A percentile compares a stretch with the other conserved stretches of the same genome.
Evolutionary conservation across 2,329 filamentous ascomycete species (phyloP).

Genomic region (Neofusicoccum ribis): DNA sequence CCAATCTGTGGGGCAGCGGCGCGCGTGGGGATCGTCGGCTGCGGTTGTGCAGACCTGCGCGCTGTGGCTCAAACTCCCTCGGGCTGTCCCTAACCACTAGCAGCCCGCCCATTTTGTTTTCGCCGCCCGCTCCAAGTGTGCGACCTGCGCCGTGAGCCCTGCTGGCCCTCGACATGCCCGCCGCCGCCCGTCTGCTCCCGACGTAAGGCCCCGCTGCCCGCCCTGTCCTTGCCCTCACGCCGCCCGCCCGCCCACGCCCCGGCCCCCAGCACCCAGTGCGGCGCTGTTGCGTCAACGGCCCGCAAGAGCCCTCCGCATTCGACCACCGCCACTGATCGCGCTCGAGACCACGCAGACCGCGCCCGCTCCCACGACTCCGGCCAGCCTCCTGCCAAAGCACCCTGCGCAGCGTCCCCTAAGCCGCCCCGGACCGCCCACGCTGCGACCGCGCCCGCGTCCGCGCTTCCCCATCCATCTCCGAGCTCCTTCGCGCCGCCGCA

Average conservation of each 20-base stretch:
- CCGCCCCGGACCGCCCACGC: not conserved
- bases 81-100: constrained; percentile 4
- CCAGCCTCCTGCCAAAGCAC: too few relatives aligned
- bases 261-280: not conserved
- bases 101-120: constrained; percentile 8
- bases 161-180: constrained; percentile 1
- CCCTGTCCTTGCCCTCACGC: not conserved
- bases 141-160: too few relatives aligned
- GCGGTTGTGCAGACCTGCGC: not conserved
- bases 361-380: too few relatives aligned
- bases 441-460: too few relatives aligned
- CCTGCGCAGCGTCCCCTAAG: not conserved
- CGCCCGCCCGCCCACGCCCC: not conserved
- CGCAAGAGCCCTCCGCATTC: constrained; percentile 10
- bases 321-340: not conserved
- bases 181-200: not conserved
- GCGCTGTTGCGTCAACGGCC: constrained; percentile 19
- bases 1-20: constrained; percentile 15
- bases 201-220: not conserved
- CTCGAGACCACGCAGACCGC: not conserved
- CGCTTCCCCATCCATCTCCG: not conserved
- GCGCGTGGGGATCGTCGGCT: constrained; percentile 9
- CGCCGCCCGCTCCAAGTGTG: not conserved
- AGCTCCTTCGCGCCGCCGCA: not conserved
- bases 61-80: constrained; percentile 15